Percentiles rank a stretch among this genome's conserved stretches.
phyloP scores from a whole-genome alignment of 352 stramenopile species.

The Pythium phragmiticola region DNA sequence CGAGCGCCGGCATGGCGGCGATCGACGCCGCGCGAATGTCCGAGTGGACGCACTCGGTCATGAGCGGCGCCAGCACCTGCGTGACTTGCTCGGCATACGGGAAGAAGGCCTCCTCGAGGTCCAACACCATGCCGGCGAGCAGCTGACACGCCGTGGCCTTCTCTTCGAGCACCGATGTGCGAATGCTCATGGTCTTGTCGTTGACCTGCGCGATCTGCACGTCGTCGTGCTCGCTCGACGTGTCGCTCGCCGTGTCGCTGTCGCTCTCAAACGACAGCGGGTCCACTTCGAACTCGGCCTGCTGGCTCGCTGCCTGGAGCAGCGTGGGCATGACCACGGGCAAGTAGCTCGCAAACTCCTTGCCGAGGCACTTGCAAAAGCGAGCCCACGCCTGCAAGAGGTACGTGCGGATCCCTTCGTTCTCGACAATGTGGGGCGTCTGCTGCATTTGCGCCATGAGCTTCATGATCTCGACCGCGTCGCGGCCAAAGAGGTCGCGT shows the following conservation, averaged over 20 bases:
- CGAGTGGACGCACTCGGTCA: slow-evolving; percentile 84
- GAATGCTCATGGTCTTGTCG: slow-evolving; percentile 80
- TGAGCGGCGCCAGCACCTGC: slow-evolving; percentile 71
- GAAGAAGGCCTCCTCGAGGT: slow-evolving; percentile 85
- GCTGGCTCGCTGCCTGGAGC: slow-evolving; percentile 70
- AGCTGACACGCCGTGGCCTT: slow-evolving; percentile 84
- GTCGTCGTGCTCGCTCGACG: slow-evolving; percentile 57
- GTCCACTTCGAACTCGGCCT: slow-evolving; percentile 85
- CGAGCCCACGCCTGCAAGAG: slow-evolving; percentile 78
- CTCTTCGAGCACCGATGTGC: slow-evolving; percentile 78
- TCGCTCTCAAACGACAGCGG: slow-evolving; percentile 58
- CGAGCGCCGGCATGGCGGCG: slow-evolving; percentile 73
- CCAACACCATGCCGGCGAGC: slow-evolving; percentile 67
- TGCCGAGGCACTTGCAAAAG: slow-evolving; percentile 71
- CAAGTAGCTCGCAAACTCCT: slow-evolving; percentile 79
- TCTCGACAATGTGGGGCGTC: slow-evolving; percentile 70
- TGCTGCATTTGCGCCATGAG: slow-evolving; percentile 87
- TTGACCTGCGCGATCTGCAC: slow-evolving; percentile 85
- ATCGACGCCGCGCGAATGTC: slow-evolving; percentile 83
- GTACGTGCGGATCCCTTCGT: slow-evolving; percentile 84
- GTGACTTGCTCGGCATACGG: slow-evolving; percentile 85
- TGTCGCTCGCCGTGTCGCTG: slow-evolving; percentile 42
- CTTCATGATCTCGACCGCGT: slow-evolving; percentile 76
- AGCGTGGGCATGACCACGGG: slow-evolving; percentile 82
- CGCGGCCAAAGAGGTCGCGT: slow-evolving; percentile 61